Evolutionary conservation across 225 moss, liverwort and hornwort species (phyloP), one percentile per base, ranked within the genome.

Genomic region (Marchantia polymorpha): DNA sequence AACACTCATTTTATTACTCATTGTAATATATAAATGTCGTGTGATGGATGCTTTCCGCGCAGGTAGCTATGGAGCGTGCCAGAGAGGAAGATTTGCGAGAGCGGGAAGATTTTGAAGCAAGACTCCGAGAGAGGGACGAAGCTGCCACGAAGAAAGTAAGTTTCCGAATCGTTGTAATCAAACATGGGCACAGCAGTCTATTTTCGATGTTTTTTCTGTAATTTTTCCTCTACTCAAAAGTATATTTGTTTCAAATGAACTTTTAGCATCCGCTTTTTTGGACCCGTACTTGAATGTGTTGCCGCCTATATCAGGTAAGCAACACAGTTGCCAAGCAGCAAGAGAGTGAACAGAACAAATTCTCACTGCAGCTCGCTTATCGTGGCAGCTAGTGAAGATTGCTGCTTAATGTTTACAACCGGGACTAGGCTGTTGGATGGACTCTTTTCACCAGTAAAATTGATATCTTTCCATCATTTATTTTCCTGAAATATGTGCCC

Each of bases 61-160:
- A 93, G 93, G 84, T 73, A 64, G 93, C 88, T 69, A 90, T 84
- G 77, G 94, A 99, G 85, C 85, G 89, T 84, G 92, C 81, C 26
- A 92, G 92, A 86, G 94, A 93, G 83, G 85, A 89, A 68, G 94
- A 99, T 88, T 84, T 91, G 78, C 90, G 88, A 69, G 94, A 94
- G 82, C 91, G 83, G 83, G 94, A 94, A 84, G 94, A 91, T 39
- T 89, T 93, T 59, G 93, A 92, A 83, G 89, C 89, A 52, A 91
- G 96, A 70, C 83, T 97, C 4, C 87, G 92, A 78, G 88, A 90
- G 75, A 99, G 90, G 83, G 93, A 95, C 87, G 92, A 89, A 73
- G 86, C 92, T 80, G 92, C 92, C 58, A 89, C 89, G 16, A 89
- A 72, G 76, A 85, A 83, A 77, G 71, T 84, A 79, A 48, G 58